Evolutionary conservation across 1,284 basidiomycete genomes (phyloP), one percentile per base, ranked within the genome.

Genomic region (Vanrija pseudolonga): DNA sequence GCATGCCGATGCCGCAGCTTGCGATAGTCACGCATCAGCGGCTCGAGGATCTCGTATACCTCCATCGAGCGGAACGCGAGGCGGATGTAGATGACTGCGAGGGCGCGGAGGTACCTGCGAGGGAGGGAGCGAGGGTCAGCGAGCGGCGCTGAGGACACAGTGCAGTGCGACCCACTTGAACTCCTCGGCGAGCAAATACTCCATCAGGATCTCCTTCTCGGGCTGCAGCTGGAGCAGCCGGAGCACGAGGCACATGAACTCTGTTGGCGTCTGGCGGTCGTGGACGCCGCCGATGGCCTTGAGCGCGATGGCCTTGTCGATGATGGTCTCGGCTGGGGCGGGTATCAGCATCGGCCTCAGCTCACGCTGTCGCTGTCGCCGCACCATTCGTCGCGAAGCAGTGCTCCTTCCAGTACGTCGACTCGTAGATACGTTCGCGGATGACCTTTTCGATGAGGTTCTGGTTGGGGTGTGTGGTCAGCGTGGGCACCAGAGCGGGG

Each of bases 171-270:
- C 88, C 62, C 67, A 95, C 93, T 99, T 99, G 83, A 98, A 98
- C 72, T 98, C 95, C 57, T 95, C 90, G 3, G 90, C 92, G 56
- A 87, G 84, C 19, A 99, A 79, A 71, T 99, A 99, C 69, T 98
- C 96, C 5, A 96, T 78, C 45, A 98, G 74, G 57, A 98, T 98
- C 74, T 95, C 91, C 71, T 92, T 92, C 76, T 98, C 90, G 1
- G 96, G 96, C 71, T 98, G 95, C 45, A 99, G 86, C 77, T 98
- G 96, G 24, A 99, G 80, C 51, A 99, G 81, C 74, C 98, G 98
- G 62, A 97, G 81, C 24, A 94, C 83, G 22, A 99, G 80, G 70
- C 90, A 95, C 45, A 97, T 79, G 76, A 94, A 97, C 64, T 90
- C 85, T 6, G 91, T 96, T 0, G 93, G 93, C 46, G 87, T 84